Evolutionary conservation across 371 early-diverging fungal genomes (phyloP).

Genomic region (Polyrhizophydium stewartii): DNA sequence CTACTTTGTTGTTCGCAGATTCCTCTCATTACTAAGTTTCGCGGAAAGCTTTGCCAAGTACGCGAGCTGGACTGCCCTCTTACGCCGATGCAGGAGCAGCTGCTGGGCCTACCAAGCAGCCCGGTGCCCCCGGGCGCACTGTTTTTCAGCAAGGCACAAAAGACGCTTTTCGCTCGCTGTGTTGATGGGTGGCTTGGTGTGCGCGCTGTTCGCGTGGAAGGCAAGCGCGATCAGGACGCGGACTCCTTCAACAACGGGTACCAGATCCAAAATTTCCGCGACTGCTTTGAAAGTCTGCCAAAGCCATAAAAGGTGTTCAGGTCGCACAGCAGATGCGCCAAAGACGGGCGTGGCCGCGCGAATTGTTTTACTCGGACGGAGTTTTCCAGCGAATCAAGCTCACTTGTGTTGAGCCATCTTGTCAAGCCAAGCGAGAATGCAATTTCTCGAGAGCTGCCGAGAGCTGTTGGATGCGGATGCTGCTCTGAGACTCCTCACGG

Average conservation of each 20-base stretch:
- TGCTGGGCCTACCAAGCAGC: neutral
- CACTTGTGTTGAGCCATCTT: too few relatives aligned
- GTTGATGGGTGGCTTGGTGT: slow-evolving; percentile 43
- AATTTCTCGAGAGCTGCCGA: neutral
- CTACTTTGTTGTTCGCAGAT: slow-evolving; percentile 27
- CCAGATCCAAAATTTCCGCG: slow-evolving; percentile 18
- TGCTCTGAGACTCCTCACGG: neutral
- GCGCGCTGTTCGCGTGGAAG: slow-evolving; percentile 43
- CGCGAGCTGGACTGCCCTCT: neutral
- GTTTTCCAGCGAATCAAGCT: too few relatives aligned
- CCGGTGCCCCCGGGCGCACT: slow-evolving; percentile 14
- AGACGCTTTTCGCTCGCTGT: slow-evolving; percentile 27
- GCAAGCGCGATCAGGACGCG: slow-evolving; percentile 52
- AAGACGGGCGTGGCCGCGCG: too few relatives aligned
- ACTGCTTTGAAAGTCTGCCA: slow-evolving; percentile 3
- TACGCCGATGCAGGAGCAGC: neutral
- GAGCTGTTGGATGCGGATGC: slow-evolving; percentile 2
- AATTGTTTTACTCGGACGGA: too few relatives aligned
- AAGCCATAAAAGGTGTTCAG: too few relatives aligned
- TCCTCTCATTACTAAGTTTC: slow-evolving; percentile 26
- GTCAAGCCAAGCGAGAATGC: too few relatives aligned
- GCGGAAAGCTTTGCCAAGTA: slow-evolving; percentile 4
- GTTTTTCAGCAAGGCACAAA: neutral
- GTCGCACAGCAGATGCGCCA: too few relatives aligned
- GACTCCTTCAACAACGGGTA: slow-evolving; percentile 77